These are phyloP conservation scores for Ganoderma leucocontextum DNA, from an alignment of 1,284 basidiomycete genomes.

Conservation along the genomic window DNA sequence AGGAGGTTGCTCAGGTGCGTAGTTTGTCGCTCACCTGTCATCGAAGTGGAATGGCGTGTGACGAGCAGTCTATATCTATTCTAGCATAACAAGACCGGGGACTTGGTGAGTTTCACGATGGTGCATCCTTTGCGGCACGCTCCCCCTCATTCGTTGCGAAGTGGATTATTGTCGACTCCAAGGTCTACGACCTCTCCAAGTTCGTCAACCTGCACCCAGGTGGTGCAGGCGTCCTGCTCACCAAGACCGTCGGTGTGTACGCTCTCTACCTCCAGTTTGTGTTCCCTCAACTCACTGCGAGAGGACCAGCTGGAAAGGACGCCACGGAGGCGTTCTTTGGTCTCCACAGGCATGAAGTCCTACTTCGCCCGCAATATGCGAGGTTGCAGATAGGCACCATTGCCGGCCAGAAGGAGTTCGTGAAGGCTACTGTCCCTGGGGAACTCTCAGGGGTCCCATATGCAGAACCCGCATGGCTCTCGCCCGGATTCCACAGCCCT, in stretches of 20 bases:
- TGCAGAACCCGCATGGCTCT: constrained; percentile 90
- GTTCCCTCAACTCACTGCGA: neutral
- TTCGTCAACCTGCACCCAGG: constrained; percentile 76
- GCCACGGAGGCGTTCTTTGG: constrained; percentile 91
- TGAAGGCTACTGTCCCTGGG: constrained; percentile 69
- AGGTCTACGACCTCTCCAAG: constrained; percentile 71
- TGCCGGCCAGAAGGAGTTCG: constrained; percentile 68
- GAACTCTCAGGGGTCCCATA: constrained; percentile 85
- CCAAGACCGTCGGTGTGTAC: constrained; percentile 47
- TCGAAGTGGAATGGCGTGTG: neutral
- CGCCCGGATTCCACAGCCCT: constrained; percentile 80
- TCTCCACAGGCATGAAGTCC: constrained; percentile 90
- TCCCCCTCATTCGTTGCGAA: constrained; percentile 31
- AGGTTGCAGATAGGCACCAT: constrained; percentile 86
- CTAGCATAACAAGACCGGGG: constrained; percentile 81
- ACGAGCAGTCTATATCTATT: neutral
- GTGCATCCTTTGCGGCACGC: neutral
- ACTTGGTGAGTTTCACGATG: constrained; percentile 56
- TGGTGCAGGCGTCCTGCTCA: constrained; percentile 63
- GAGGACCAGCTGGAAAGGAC: constrained; percentile 70
- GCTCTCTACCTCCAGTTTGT: neutral
- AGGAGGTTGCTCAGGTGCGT: constrained; percentile 63
- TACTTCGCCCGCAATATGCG: constrained; percentile 82
- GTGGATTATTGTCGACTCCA: constrained; percentile 75
- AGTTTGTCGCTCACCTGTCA: too few species aligned